Percentiles rank a stretch among this genome's conserved stretches.
Evolutionary conservation across 495 filamentous ascomycete species (phyloP).

Genomic region (Platismatia glauca): DNA sequence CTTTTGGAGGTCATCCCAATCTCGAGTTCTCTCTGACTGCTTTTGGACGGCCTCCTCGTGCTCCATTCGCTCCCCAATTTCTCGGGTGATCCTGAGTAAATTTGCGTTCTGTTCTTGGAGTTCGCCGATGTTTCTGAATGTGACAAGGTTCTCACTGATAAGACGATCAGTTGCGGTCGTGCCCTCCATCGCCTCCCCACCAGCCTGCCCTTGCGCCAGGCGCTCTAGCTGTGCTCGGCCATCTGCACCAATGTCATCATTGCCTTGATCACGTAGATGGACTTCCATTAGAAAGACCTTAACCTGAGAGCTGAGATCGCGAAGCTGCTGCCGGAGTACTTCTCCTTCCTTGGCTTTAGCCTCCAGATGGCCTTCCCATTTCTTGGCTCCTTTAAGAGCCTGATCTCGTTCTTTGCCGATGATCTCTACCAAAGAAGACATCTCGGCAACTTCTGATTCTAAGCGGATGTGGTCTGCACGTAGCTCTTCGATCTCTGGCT

Average conservation of each 20-base stretch:
- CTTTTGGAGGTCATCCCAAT: slow-evolving; percentile 61
- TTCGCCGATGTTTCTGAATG: slow-evolving; percentile 74
- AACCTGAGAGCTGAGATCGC: slow-evolving; percentile 81
- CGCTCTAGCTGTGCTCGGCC: slow-evolving; percentile 59
- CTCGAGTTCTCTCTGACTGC: slow-evolving; percentile 57
- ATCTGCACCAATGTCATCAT: slow-evolving; percentile 58
- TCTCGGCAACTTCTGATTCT: slow-evolving; percentile 62
- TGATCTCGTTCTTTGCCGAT: slow-evolving; percentile 47
- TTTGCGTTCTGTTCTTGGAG: slow-evolving; percentile 84
- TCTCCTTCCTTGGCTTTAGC: slow-evolving; percentile 64
- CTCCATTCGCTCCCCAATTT: slow-evolving; percentile 84
- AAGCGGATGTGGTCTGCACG: slow-evolving; percentile 46
- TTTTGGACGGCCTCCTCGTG: slow-evolving; percentile 70
- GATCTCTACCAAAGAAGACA: slow-evolving; percentile 60
- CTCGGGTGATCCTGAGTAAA: slow-evolving; percentile 68
- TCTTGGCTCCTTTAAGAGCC: slow-evolving; percentile 53
- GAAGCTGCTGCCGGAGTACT: slow-evolving; percentile 76
- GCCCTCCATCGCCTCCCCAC: slow-evolving; percentile 51
- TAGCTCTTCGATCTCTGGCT: slow-evolving; percentile 55
- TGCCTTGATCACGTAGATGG: slow-evolving; percentile 67
- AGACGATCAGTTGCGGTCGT: slow-evolving; percentile 64
- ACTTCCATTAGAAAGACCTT: slow-evolving; percentile 80
- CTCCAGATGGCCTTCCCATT: slow-evolving; percentile 61
- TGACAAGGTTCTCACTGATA: slow-evolving; percentile 73
- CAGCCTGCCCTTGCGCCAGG: slow-evolving; percentile 56